Evolutionary conservation across 2,329 filamentous ascomycete genomes (phyloP).

Genomic region (Trichoderma sp.): DNA sequence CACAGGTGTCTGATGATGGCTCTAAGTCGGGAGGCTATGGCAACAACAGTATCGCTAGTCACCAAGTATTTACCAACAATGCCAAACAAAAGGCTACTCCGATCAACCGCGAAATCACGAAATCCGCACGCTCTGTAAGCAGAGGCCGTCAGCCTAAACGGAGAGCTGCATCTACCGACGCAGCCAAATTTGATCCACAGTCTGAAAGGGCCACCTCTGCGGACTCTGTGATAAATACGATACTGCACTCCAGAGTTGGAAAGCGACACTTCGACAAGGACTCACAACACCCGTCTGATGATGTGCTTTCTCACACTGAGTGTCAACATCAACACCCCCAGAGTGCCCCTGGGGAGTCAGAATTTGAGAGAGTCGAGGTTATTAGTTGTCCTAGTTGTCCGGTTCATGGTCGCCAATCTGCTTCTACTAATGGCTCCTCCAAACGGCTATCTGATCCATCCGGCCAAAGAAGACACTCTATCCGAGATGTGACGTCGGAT

Average conservation of each 20-base stretch:
- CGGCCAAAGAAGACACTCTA: conserved; percentile 20
- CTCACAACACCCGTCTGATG: neutral
- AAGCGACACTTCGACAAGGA: conserved; percentile 1
- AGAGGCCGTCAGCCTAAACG: conserved; percentile 15
- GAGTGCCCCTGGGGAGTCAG: neutral
- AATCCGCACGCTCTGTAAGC: conserved; percentile 1
- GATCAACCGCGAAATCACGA: neutral
- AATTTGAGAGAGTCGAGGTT: conserved; percentile 24
- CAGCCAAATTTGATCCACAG: neutral
- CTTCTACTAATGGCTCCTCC: neutral
- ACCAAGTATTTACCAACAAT: neutral
- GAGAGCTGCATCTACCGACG: neutral
- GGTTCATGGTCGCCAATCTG: conserved; percentile 22
- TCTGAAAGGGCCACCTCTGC: conserved; percentile 16
- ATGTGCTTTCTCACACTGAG: neutral
- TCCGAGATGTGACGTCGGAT: neutral
- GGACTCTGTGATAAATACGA: conserved; percentile 2
- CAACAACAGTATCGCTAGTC: neutral
- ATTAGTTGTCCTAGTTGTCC: conserved; percentile 24
- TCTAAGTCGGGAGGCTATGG: neutral
- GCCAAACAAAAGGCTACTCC: neutral
- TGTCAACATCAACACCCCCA: neutral
- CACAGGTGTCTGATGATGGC: neutral
- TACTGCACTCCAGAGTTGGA: neutral
- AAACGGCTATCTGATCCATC: conserved; percentile 15